Base-by-base conservation (phyloP, 1,139 yeast genomes). In the Ogataea hybrid region DNA sequence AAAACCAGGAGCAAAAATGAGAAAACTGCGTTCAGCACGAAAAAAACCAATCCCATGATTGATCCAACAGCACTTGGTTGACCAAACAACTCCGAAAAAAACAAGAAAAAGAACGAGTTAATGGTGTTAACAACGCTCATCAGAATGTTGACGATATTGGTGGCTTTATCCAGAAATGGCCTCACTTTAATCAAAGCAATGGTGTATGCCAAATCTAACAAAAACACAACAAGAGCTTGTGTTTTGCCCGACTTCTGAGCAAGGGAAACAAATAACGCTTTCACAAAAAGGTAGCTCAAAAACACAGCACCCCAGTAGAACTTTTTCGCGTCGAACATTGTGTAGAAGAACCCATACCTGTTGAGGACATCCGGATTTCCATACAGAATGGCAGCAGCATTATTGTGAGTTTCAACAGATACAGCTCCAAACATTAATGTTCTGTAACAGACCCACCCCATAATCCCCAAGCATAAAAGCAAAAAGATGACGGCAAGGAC, bases 41-140 rank as follows among this genome's bases (percentile, higher is more conserved):
- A 85, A 61, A 84, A 84, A 1, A 85, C 73, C 81, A 90, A 80
- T 1, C 88, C 95, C 87, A 84, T 81, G 41, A 85, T 75, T 4
- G 90, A 81, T 12, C 79, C 70, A 12, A 82, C 92, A 14, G 73
- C 73, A 12, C 79, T 79, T 8, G 82, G 75, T 63, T 83, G 88
- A 33, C 81, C 80, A 59, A 82, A 84, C 42, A 85, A 67, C 51
- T 81, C 81, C 5, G 90, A 82, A 58, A 84, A 85, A 65, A 84
- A 84, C 43, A 83, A 63, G 63, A 84, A 84, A 47, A 85, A 67
- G 62, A 84, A 83, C 18, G 92, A 81, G 61, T 85, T 85, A 43
- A 84, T 53, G 10, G 85, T 73, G 21, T 74, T 75, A 22, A 84
- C 88, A 16, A 81, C 67, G 39, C 82, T 71, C 62, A 83, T 81